Conservation (phyloP, 441 rosid genomes). For the Euphorbia celastroides region DNA sequence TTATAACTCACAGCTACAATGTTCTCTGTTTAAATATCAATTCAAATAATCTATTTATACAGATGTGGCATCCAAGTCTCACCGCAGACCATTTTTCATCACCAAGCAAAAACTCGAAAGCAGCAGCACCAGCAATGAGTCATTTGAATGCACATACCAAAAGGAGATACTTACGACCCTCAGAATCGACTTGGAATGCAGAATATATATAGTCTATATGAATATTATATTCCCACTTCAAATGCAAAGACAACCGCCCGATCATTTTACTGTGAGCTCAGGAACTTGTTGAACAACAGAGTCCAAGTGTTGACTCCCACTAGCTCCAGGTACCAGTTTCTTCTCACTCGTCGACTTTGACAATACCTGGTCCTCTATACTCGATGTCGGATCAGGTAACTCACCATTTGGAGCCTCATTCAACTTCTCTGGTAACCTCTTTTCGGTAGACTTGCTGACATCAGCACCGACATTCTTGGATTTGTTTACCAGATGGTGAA, state of each 20-base stretch:
- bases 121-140: too few relatives aligned
- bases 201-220: not conserved
- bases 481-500: slow-evolving; percentile 74
- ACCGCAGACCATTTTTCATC: not conserved
- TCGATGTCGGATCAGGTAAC: too few relatives aligned
- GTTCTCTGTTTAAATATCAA: too few relatives aligned
- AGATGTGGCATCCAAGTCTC: too few relatives aligned
- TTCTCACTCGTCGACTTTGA: slow-evolving; percentile 52
- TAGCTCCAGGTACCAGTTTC: too few relatives aligned
- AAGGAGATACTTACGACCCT: not conserved
- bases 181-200: too few relatives aligned
- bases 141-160: not conserved
- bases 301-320: too few relatives aligned
- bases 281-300: too few relatives aligned
- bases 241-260: too few relatives aligned
- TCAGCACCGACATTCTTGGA: slow-evolving; percentile 40
- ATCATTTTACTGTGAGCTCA: too few relatives aligned
- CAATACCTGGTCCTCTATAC: slow-evolving; percentile 61
- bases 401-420: slow-evolving; percentile 30
- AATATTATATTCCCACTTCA: not conserved
- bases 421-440: slow-evolving; percentile 29
- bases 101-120: not conserved
- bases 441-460: slow-evolving; percentile 29
- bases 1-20: too few relatives aligned
- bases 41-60: too few relatives aligned